Evolutionary conservation across 2,329 filamentous ascomycete species (phyloP).

Genomic region (Colletotrichum destructivum): DNA sequence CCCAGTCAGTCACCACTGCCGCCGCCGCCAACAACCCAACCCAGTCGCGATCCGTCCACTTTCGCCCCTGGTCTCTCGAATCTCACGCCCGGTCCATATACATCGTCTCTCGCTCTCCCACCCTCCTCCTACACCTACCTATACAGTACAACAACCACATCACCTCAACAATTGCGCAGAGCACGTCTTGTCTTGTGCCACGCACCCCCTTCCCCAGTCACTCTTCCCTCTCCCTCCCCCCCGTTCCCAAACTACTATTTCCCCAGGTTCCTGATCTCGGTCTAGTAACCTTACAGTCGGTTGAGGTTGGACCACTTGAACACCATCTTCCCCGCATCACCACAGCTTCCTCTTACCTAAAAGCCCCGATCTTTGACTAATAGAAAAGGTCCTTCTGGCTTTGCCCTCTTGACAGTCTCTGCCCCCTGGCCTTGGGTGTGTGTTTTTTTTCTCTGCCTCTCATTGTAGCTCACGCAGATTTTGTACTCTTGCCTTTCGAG

Average conservation of each 20-base stretch:
- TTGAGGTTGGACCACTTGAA: conserved; percentile 42
- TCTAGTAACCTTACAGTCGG: conserved; percentile 44
- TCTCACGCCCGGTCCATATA: conserved; percentile 13
- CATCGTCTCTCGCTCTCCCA: conserved; percentile 4
- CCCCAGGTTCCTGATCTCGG: conserved; percentile 41
- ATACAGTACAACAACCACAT: conserved; percentile 14
- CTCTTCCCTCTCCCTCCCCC: conserved; percentile 11
- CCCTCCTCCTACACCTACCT: neutral
- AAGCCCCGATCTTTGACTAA: conserved; percentile 61
- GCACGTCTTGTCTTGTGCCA: conserved; percentile 42
- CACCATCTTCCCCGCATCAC: conserved; percentile 59
- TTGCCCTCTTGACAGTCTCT: conserved; percentile 30
- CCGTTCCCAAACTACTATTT: conserved; percentile 3
- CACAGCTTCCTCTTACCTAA: conserved; percentile 63
- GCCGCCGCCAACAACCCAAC: neutral
- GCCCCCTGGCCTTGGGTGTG: conserved; percentile 41
- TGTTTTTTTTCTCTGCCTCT: conserved; percentile 14
- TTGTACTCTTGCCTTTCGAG: conserved; percentile 3
- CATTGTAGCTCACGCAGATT: conserved; percentile 18
- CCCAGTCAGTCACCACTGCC: conserved; percentile 6
- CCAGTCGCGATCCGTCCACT: conserved; percentile 20
- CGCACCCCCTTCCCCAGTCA: conserved; percentile 46
- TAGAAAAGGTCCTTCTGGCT: conserved; percentile 53
- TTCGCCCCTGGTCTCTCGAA: conserved; percentile 24
- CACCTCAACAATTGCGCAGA: conserved; percentile 43